Evolutionary conservation across 257 asterid species (phyloP).

Genomic region (Solanum chmielewskii): DNA sequence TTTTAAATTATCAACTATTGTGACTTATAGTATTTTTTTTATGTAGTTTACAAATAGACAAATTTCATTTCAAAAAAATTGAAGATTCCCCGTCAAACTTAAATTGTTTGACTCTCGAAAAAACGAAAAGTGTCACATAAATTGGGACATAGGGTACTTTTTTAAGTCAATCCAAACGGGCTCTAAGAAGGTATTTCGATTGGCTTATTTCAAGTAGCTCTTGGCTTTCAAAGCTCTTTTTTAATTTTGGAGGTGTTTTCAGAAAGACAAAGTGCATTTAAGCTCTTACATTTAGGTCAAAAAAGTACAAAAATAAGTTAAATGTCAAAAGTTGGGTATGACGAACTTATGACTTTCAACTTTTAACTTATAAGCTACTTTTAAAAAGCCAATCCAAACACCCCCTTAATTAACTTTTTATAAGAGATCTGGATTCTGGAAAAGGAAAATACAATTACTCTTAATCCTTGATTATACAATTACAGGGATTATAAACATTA

Average conservation of each 20-base stretch:
- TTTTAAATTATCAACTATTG: no score
- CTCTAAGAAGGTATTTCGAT: neutral
- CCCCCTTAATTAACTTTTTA: neutral
- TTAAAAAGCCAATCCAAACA: neutral
- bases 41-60: no score
- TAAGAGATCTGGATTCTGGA: neutral
- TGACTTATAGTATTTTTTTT: no score
- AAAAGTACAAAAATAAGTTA: neutral
- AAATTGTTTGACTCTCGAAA: no score
- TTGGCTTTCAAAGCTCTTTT: neutral
- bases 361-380: neutral
- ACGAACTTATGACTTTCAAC: neutral
- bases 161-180: neutral
- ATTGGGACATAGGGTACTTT: neutral
- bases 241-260: neutral
- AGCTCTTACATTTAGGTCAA: neutral
- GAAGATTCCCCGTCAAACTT: no score
- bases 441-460: neutral
- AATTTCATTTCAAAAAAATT: no score
- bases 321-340: neutral
- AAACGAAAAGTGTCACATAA: no score
- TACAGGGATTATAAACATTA: neutral
- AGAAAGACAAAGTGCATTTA: neutral
- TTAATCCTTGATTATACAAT: neutral
- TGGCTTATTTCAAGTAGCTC: neutral